Evolutionary conservation across 169 alveolate species (phyloP), one percentile per base, ranked within the genome.

Genomic region (Babesia gibsoni): DNA sequence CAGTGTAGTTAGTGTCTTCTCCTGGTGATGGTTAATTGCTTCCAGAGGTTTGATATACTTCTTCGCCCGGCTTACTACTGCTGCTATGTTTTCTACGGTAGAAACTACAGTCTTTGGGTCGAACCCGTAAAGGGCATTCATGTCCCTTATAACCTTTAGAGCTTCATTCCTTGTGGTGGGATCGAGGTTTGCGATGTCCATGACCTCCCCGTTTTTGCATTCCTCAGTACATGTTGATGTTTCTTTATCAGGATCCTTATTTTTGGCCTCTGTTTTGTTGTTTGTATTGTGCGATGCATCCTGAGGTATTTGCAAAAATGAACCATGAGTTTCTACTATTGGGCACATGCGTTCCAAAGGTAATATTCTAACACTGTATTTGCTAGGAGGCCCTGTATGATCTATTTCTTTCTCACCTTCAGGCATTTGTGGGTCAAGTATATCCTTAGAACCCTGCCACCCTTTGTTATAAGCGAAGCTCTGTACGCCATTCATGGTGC

Each of bases 101-200:
- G 70, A 89, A 14, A 78, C 52, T 45, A 91, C 89, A 30, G 90
- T 84, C 41, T 79, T 73, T 6, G 93, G 86, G 46, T 93, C 96
- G 41, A 93, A 86, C 37, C 96, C 96, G 68, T 93, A 93, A 45
- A 91, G 80, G 48, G 91, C 90, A 46, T 92, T 95, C 89, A 92
- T 73, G 39, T 68, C 68, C 29, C 46, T 59, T 32, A 87, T 56
- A 23, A 87, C 77, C 16, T 69, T 73, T 22, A 25, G 36, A 6
- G 88, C 83, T 32, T 64, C 67, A 33, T 72, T 79, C 29, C 65
- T 81, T 16, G 81, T 67, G 33, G 33, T 67, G 36, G 85, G 85
- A 30, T 66, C 77, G 14, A 66, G 57, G 23, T 66, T 27, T 10
- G 67, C 27, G 27, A 49, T 49, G 39, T 50, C 48, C 10, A 27